These are phyloP conservation scores for Parastagonospora avenae DNA, from an alignment of 2,329 filamentous ascomycete genomes.

Conservation along the genomic window DNA sequence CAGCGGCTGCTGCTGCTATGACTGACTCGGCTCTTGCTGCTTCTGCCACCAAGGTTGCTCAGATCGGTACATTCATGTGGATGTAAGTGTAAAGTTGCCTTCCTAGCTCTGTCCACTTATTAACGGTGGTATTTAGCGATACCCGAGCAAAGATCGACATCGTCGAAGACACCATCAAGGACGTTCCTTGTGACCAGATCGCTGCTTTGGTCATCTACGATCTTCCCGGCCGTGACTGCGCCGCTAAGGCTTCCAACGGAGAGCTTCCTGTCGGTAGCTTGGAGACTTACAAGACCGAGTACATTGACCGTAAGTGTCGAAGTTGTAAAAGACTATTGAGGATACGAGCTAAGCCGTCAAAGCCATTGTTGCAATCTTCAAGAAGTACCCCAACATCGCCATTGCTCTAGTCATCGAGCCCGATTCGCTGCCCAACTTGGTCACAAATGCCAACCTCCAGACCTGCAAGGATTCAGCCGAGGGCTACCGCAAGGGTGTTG, in stretches of 20 bases:
- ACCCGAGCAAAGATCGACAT: slow-evolving; percentile 58
- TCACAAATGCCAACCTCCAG: slow-evolving; percentile 62
- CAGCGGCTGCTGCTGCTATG: slow-evolving; percentile 48
- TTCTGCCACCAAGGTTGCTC: slow-evolving; percentile 49
- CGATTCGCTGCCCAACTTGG: slow-evolving; percentile 67
- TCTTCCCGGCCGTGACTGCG: slow-evolving; percentile 68
- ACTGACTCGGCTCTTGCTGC: too few relatives aligned
- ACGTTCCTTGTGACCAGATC: slow-evolving; percentile 55
- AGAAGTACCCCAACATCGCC: slow-evolving; percentile 57
- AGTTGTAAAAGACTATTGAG: neutral
- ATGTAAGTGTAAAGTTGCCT: slow-evolving; percentile 47
- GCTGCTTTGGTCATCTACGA: slow-evolving; percentile 67
- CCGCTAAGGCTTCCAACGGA: slow-evolving; percentile 68
- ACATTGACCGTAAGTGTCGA: slow-evolving; percentile 54
- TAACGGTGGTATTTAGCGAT: slow-evolving; percentile 35
- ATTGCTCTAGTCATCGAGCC: slow-evolving; percentile 59
- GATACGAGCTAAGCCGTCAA: slow-evolving; percentile 1
- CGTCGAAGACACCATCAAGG: slow-evolving; percentile 57
- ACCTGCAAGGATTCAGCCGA: slow-evolving; percentile 62
- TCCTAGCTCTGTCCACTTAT: neutral
- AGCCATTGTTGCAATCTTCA: slow-evolving; percentile 60
- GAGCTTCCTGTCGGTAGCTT: slow-evolving; percentile 63
- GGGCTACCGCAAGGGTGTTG: slow-evolving; percentile 63
- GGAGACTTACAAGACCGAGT: slow-evolving; percentile 57
- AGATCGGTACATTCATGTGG: slow-evolving; percentile 60